Evolutionary conservation across 2,329 filamentous ascomycete species (phyloP).

Genomic region (Tolypocladium tropicale): DNA sequence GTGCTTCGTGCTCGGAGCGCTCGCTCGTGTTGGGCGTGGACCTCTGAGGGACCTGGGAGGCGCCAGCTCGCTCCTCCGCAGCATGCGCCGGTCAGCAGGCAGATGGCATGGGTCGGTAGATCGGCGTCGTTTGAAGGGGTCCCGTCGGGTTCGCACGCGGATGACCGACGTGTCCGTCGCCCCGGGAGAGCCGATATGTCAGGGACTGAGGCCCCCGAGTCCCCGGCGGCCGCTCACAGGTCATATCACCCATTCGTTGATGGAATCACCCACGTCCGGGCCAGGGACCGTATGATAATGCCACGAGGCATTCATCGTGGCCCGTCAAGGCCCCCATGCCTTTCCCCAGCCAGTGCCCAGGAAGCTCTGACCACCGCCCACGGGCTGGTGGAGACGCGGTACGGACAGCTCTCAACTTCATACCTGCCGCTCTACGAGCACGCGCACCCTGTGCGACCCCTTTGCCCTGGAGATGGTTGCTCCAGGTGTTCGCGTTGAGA

Average conservation of each 20-base stretch:
- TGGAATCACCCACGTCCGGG: not conserved
- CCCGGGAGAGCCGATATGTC: not conserved
- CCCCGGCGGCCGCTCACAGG: not conserved
- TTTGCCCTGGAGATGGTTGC: not conserved
- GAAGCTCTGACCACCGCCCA: not conserved
- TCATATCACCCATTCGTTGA: no score
- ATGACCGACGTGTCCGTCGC: not conserved
- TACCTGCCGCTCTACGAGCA: not conserved
- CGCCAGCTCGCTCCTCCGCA: not conserved
- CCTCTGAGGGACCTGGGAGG: not conserved
- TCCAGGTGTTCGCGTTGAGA: not conserved
- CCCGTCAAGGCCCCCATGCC: not conserved
- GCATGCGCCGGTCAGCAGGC: not conserved
- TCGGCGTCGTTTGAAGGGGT: not conserved
- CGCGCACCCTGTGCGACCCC: not conserved
- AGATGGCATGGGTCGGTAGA: not conserved
- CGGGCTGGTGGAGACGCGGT: not conserved
- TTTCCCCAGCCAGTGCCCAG: not conserved
- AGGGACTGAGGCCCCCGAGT: not conserved
- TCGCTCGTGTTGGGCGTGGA: not conserved
- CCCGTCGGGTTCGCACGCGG: not conserved
- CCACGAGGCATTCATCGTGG: not conserved
- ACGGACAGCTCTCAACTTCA: not conserved
- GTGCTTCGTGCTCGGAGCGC: not conserved
- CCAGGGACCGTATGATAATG: not conserved